Evolutionary conservation across 2,329 filamentous ascomycete genomes (phyloP), one percentile per base, ranked within the genome.

Genomic region (Xylariaceae sp.): DNA sequence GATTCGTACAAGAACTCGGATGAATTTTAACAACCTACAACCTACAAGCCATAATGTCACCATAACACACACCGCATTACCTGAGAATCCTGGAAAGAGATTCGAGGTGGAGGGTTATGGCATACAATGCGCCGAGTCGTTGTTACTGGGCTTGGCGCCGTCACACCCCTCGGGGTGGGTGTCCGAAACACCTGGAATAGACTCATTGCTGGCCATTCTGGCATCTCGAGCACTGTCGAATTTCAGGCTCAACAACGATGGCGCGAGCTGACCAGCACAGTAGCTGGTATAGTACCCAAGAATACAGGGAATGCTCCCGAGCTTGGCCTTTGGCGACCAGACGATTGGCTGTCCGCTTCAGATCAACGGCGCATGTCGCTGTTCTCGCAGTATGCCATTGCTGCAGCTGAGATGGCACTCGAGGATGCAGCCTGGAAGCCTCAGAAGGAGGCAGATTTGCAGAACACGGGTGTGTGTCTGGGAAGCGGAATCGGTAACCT

Each of bases 401-500:
- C 89, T 12, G 90, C 92, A 2, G 81, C 90, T 0, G 82, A 90
- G 46, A 94, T 97, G 80, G 94, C 94, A 0, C 75, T 99, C 47
- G 72, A 82, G 28, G 90, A 97, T 75, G 87, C 93, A 1, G 83
- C 80, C 2, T 97, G 92, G 90, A 76, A 80, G 45, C 84, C 87
- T 0, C 74, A 73, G 5, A 71, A 66, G 5, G 75, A 78, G 16
- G 78, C 84, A 19, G 82, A 92, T 51, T 78, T 81, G 19, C 88
- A 96, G 65, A 79, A 79, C 49, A 96, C 92, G 0, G 94, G 94
- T 1, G 89, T 99, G 1, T 96, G 93, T 64, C 78, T 99, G 39
- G 94, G 94, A 2, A 97, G 93, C 59, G 94, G 94, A 1, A 97
- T 99, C 63, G 94, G 94, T 14, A 97, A 94, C 64, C 79, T 99